Evolutionary conservation across 805 yeast species (phyloP), one percentile per base, ranked within the genome.

Genomic region (Candida khao-thaluensis): DNA sequence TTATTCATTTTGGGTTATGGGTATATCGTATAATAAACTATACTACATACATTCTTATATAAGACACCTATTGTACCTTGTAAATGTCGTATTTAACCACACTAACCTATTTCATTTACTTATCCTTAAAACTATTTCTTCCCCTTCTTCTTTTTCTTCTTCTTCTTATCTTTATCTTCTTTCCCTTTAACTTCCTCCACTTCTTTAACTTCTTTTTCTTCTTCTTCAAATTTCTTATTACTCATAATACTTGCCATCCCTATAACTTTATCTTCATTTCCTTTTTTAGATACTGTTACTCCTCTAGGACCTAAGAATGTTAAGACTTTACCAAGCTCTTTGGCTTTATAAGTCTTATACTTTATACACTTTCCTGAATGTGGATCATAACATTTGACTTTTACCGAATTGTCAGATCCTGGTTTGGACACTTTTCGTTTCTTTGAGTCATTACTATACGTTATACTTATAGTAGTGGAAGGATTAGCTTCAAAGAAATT

Each of bases 261-360:
- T 3, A 53, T 49, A 15, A 52, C 44, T 36, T 60, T 57, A 24
- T 21, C 24, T 26, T 38, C 41, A 10, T 17, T 44, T 45, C 17
- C 44, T 39, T 23, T 41, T 14, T 32, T 41, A n/a, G 32, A 15
- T 20, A 26, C 37, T 9, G 34, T 8, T 36, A 81, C 82, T 3
- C 81, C 81, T 38, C 71, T 65, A 4, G 89, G 89, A 0, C 95
- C 95, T 34, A 88, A 54, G 5, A 85, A 83, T 35, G 85, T 76
- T 56, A 85, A 63, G 16, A 88, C 54, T 48, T 90, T 74, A 17
- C 86, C 79, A 31, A 89, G 74, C 57, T 88, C 95, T 56, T 87
- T 86, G 34, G 72, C 62, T 48, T 82, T 81, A 45, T 66, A 64
- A 1, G 91, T 79, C 43, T 66, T 69, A 54, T 71, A 77, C 44